A percentile compares a stretch with the other conserved stretches of the same genome.
Evolutionary conservation across 2,329 filamentous ascomycete species (phyloP).

Genomic region (Myriosclerotinia curreyana): DNA sequence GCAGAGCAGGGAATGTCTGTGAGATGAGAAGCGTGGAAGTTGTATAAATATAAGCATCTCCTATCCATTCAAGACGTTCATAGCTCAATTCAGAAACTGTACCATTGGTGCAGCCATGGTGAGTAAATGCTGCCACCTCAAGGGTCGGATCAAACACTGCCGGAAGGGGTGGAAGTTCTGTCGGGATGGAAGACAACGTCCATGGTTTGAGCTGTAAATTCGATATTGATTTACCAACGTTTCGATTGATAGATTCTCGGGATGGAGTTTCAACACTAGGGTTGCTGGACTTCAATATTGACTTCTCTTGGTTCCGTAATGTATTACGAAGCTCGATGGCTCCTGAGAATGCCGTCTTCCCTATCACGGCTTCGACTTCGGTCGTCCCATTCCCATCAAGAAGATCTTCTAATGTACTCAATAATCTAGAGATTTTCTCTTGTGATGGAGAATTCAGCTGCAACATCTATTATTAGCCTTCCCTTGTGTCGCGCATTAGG

Average conservation of each 20-base stretch:
- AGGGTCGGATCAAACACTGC: constrained; percentile 57
- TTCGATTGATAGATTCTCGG: neutral
- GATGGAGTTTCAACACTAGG: neutral
- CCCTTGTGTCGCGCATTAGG: neutral
- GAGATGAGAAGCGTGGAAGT: constrained; percentile 74
- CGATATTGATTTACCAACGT: constrained; percentile 9
- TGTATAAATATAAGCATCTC: constrained; percentile 80
- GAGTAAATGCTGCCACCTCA: constrained; percentile 64
- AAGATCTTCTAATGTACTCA: constrained; percentile 33
- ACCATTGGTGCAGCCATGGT: constrained; percentile 42
- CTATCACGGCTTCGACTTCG: constrained; percentile 26
- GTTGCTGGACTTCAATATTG: neutral
- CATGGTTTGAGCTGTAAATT: constrained; percentile 44
- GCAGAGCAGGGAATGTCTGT: constrained; percentile 62
- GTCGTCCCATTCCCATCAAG: constrained; percentile 28
- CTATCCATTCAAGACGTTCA: constrained; percentile 83
- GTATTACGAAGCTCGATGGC: constrained; percentile 29
- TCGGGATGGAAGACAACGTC: constrained; percentile 50
- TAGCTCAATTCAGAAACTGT: constrained; percentile 51
- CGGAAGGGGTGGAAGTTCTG: constrained; percentile 57
- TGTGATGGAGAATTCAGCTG: constrained; percentile 14
- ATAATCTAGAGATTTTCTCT: constrained; percentile 31
- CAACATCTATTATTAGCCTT: neutral
- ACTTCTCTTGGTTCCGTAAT: constrained; percentile 22
- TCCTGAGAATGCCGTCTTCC: constrained; percentile 27